Conservation (phyloP, 257 asterid genomes). For the Plantago major region DNA sequence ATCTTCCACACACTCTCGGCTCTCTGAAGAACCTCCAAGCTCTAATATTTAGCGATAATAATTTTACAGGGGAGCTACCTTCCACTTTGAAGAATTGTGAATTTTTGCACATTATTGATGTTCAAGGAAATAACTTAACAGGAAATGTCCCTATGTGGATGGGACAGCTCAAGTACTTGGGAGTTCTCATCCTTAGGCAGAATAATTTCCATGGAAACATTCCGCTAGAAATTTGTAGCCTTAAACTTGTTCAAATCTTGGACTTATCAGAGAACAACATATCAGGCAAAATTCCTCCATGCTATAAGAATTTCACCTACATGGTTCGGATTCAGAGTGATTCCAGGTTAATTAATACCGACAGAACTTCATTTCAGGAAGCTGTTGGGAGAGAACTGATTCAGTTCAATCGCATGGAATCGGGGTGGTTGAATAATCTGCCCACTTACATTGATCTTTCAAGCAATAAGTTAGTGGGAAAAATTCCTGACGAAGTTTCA, state of each 20-base stretch:
- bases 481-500: conserved; percentile 7
- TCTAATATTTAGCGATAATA: too few relatives aligned
- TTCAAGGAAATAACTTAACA: conserved; percentile 23
- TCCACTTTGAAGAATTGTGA: conserved; percentile 18
- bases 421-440: conserved; percentile 12
- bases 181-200: too few relatives aligned
- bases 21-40: too few relatives aligned
- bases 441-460: neutral
- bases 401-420: conserved; percentile 2
- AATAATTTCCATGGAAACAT: too few relatives aligned
- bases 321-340: too few relatives aligned
- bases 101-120: conserved; percentile 19
- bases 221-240: conserved; percentile 21
- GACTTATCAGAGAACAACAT: conserved; percentile 33
- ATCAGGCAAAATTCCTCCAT: conserved; percentile 27
- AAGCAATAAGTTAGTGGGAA: neutral
- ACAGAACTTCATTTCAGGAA: too few relatives aligned
- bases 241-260: conserved; percentile 26
- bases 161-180: too few relatives aligned
- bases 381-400: too few relatives aligned
- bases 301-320: conserved; percentile 4
- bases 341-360: too few relatives aligned
- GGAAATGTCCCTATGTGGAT: too few relatives aligned
- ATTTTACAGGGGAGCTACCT: conserved; percentile 30
- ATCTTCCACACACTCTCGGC: too few relatives aligned